Conservation (phyloP, 1,284 basidiomycete genomes). For the Leccinum solheimii region DNA sequence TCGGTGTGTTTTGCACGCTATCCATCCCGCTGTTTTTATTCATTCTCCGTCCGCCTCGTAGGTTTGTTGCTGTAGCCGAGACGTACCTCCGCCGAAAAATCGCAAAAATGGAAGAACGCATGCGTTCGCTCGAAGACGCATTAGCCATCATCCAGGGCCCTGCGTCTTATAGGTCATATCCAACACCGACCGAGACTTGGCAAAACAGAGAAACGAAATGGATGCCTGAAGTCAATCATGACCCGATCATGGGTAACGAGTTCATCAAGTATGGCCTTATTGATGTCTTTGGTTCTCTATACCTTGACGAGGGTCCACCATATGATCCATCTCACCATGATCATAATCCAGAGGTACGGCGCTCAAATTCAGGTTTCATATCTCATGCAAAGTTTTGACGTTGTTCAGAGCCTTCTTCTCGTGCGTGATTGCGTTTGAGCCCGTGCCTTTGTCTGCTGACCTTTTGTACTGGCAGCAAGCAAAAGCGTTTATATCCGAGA, state of each 20-base stretch:
- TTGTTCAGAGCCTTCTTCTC: constrained; percentile 42
- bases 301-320: constrained; percentile 11
- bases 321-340: constrained; percentile 1
- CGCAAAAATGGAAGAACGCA: constrained; percentile 44
- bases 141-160: constrained; percentile 44
- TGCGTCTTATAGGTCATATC: constrained; percentile 38
- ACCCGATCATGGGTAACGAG: constrained; percentile 1
- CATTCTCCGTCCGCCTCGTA: constrained; percentile 13
- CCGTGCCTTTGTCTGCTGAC: background rate
- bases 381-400: constrained; percentile 2
- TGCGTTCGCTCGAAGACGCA: constrained; percentile 51
- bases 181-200: constrained; percentile 33
- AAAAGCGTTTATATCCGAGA: constrained; percentile 17
- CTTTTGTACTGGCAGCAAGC: constrained; percentile 9
- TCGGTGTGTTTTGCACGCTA: constrained; percentile 35
- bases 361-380: background rate
- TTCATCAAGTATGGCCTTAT: constrained; percentile 17
- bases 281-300: constrained; percentile 14
- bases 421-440: constrained; percentile 29
- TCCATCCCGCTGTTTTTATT: background rate
- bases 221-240: constrained; percentile 3
- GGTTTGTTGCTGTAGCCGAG: constrained; percentile 51
- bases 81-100: constrained; percentile 48
- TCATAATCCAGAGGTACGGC: constrained; percentile 20
- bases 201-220: constrained; percentile 15